Evolutionary conservation across 2,329 filamentous ascomycete species (phyloP), one percentile per base, ranked within the genome.

Genomic region (Apiospora pterosperma): DNA sequence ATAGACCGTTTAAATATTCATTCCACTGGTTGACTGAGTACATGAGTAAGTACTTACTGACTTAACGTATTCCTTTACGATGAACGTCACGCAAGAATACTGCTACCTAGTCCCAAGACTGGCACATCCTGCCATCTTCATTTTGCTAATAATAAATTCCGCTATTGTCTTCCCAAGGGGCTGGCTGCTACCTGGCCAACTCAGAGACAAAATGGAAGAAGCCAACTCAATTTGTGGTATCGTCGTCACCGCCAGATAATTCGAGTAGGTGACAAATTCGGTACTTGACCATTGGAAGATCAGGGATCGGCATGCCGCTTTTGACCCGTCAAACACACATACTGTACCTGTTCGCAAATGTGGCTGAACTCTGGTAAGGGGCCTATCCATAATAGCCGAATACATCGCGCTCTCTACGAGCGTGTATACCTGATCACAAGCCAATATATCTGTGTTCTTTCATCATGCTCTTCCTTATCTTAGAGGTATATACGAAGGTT

Each of bases 311-410:
- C 48, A 34, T 10, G 48, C 48, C 28, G 48, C 48, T 55, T 55
- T 55, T 34, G 48, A 34, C 48, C 48, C 48, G 48, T 55, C 28
- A 34, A 28, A 34, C 48, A 34, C 48, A 28, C 48, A 55, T 55
- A 34, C 19, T 25, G 3, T 4, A 31, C 25, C 28, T 55, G 16
- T 11, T 12, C 48, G 11, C 28, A 28, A 28, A n/a, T 55, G 48
- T 55, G 48, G 48, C 48, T 55, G 48, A 55, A 55, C 48, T 55
- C 28, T 55, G 16, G 48, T 55, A 31, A 55, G 48, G 48, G 48
- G 48, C 16, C 48, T 55, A 55, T 55, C n/a, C 28, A 55, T 55
- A 55, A 55, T 55, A 55, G 48, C 48, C 48, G 48, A 55, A 55
- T 55, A 34, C 19, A 28, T 55, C 48, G 48, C 48, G 48, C 48